Percentiles rank a stretch among this genome's conserved stretches.
Evolutionary conservation across 495 filamentous ascomycete species (phyloP).

Genomic region (Penicillium malachiteum): DNA sequence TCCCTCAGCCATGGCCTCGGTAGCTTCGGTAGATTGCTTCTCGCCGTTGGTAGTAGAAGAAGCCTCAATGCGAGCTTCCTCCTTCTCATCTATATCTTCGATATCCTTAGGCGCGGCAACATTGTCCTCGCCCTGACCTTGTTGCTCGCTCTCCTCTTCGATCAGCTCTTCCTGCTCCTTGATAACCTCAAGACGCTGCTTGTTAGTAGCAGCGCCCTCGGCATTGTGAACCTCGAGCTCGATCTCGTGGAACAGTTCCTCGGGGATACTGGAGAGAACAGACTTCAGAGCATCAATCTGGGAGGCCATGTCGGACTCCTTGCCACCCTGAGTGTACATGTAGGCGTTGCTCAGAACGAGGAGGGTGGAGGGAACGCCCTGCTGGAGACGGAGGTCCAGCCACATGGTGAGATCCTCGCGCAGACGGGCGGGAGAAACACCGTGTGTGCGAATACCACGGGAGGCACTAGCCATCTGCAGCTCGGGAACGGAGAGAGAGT

Average conservation of each 20-base stretch:
- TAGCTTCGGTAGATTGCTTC: constrained; percentile 41
- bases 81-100: constrained; percentile 83
- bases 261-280: constrained; percentile 90
- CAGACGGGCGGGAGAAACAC: constrained; percentile 80
- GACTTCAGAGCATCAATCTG: constrained; percentile 93
- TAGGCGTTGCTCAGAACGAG: constrained; percentile 96
- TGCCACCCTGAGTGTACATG: constrained; percentile 83
- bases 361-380: constrained; percentile 90
- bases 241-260: constrained; percentile 99
- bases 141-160: constrained; percentile 92
- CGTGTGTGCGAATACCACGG: constrained; percentile 89
- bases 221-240: constrained; percentile 97
- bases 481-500: constrained; percentile 88
- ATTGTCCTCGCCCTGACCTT: constrained; percentile 65
- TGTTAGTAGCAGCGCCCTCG: constrained; percentile 97
- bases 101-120: constrained; percentile 62
- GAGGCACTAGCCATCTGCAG: constrained; percentile 87
- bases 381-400: constrained; percentile 90
- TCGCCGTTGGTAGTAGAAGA: constrained; percentile 11
- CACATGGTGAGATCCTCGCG: constrained; percentile 92
- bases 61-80: constrained; percentile 37
- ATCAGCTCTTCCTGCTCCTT: constrained; percentile 99
- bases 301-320: constrained; percentile 79
- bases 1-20: constrained; percentile 43
- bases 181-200: constrained; percentile 97